These are phyloP conservation scores for Nicotiana obtusifolia DNA, from an alignment of 257 asterid genomes.

Conservation along the genomic window DNA sequence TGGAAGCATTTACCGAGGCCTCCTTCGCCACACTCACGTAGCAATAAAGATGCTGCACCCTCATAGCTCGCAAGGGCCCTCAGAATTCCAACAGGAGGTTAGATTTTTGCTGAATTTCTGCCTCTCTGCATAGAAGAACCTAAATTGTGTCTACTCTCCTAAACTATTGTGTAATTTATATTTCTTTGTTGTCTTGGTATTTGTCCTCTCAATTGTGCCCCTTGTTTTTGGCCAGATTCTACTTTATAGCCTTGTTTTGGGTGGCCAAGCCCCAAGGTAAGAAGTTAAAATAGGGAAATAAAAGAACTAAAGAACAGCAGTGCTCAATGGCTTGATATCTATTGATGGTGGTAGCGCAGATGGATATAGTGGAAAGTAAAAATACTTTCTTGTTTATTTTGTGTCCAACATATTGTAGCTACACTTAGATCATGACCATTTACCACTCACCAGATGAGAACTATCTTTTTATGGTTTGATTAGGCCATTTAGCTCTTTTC, in stretches of 20 bases:
- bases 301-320: background rate
- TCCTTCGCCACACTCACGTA: conserved; percentile 72
- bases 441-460: conserved; percentile 1
- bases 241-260: background rate
- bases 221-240: background rate
- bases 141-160: background rate
- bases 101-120: conserved; percentile 9
- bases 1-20: conserved; percentile 68
- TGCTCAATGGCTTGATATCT: conserved; percentile 1
- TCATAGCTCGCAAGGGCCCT: conserved; percentile 69
- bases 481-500: background rate
- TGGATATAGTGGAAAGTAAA: background rate
- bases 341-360: background rate
- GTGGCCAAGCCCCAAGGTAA: background rate
- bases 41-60: conserved; percentile 74
- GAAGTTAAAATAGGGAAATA: background rate
- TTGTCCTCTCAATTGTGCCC: background rate
- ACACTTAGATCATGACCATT: background rate
- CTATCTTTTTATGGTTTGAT: background rate
- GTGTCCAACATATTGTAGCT: background rate
- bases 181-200: background rate
- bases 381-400: background rate
- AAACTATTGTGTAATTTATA: background rate
- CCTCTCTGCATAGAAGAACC: background rate
- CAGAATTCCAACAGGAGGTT: conserved; percentile 88